These are phyloP conservation scores for Moniliophthora roreri DNA, from an alignment of 1,284 basidiomycete species.

Conservation along the genomic window DNA sequence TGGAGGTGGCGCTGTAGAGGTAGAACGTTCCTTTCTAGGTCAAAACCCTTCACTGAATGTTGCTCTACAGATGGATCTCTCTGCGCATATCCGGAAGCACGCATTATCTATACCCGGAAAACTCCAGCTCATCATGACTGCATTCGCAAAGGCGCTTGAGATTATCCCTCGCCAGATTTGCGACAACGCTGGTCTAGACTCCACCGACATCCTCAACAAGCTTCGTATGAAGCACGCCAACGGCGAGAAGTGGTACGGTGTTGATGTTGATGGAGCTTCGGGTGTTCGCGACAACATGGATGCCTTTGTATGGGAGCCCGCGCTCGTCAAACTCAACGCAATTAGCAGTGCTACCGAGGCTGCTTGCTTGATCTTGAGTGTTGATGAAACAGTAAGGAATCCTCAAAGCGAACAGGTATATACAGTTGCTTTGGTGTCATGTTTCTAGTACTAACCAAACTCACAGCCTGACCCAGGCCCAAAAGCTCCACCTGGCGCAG, in stretches of 20 bases:
- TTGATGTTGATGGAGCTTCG: slow-evolving; percentile 89
- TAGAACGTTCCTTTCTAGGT: slow-evolving; percentile 32
- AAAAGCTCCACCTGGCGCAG: slow-evolving; percentile 80
- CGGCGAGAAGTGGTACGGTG: slow-evolving; percentile 88
- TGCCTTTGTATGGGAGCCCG: slow-evolving; percentile 98
- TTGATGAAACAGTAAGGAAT: slow-evolving; percentile 94
- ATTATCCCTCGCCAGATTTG: slow-evolving; percentile 98
- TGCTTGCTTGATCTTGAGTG: slow-evolving; percentile 91
- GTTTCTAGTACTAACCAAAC: slow-evolving; percentile 16
- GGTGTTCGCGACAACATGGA: slow-evolving; percentile 96
- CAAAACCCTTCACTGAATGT: slow-evolving; percentile 7
- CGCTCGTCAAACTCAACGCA: slow-evolving; percentile 94
- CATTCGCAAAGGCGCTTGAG: slow-evolving; percentile 96
- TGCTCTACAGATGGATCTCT: slow-evolving; percentile 83
- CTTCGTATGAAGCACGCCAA: slow-evolving; percentile 95
- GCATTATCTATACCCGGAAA: slow-evolving; percentile 95
- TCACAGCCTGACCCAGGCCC: slow-evolving; percentile 73
- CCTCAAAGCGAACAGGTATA: slow-evolving; percentile 88
- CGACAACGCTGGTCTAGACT: slow-evolving; percentile 98
- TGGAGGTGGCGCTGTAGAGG: slow-evolving; percentile 97
- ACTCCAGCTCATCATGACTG: slow-evolving; percentile 91
- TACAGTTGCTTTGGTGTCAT: slow-evolving; percentile 16
- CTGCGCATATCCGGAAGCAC: slow-evolving; percentile 88
- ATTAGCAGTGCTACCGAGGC: slow-evolving; percentile 95
- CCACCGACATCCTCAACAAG: slow-evolving; percentile 97